Evolutionary conservation across 257 asterid genomes (phyloP).

Genomic region (Eucommia ulmoides): DNA sequence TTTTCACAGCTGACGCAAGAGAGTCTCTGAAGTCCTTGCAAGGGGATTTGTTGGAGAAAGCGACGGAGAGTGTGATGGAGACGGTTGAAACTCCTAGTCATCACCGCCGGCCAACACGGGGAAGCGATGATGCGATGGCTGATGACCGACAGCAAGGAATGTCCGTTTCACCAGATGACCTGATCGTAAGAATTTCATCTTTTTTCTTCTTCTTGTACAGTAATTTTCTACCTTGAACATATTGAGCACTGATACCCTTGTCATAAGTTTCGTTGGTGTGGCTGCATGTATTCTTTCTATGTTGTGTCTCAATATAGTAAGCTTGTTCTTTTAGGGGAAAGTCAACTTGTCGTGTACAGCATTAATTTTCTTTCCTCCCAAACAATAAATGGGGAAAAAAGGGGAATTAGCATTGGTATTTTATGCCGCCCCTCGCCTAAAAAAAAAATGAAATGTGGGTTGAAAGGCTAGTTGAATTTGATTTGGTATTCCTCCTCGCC

Average conservation of each 20-base stretch:
- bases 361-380: neutral
- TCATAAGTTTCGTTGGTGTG: too few relatives aligned
- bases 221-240: neutral
- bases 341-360: neutral
- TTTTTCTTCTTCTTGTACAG: neutral
- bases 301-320: neutral
- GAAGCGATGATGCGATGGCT: slow-evolving; percentile 73
- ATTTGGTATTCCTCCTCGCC: too few relatives aligned
- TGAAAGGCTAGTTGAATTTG: too few relatives aligned
- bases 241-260: neutral
- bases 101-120: slow-evolving; percentile 86
- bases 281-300: neutral
- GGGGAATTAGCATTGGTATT: too few relatives aligned
- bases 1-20: slow-evolving; percentile 90
- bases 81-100: slow-evolving; percentile 76
- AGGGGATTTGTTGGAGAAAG: slow-evolving; percentile 81
- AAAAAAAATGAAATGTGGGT: too few relatives aligned
- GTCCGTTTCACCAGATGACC: slow-evolving; percentile 87
- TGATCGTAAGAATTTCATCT: slow-evolving; percentile 46
- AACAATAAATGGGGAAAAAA: neutral
- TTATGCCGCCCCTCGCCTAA: too few relatives aligned
- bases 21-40: slow-evolving; percentile 83
- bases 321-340: neutral
- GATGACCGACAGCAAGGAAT: slow-evolving; percentile 76
- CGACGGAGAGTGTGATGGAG: slow-evolving; percentile 70